Evolutionary conservation across 2,329 filamentous ascomycete genomes (phyloP).

Genomic region (Hysterium pulicare): DNA sequence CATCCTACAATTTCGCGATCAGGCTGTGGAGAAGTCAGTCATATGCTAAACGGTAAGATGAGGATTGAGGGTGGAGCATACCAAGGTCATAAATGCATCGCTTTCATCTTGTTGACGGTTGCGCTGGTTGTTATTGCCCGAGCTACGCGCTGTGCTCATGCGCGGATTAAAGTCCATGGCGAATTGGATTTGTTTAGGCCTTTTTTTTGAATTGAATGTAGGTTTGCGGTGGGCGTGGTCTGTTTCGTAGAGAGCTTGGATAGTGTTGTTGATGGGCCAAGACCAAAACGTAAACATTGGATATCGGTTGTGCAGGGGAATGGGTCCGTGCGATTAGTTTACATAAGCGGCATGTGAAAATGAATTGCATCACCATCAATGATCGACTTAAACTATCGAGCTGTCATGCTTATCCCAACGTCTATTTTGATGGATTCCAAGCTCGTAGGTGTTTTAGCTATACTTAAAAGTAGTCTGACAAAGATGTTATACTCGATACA

Average conservation of each 20-base stretch:
- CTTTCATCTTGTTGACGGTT: constrained; percentile 41
- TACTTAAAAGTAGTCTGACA: too few relatives aligned
- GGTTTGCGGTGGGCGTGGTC: background rate
- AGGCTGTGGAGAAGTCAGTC: constrained; percentile 44
- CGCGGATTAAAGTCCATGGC: constrained; percentile 41
- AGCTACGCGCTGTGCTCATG: constrained; percentile 49
- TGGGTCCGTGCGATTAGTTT: too few relatives aligned
- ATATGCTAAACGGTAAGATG: background rate
- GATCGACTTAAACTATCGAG: too few relatives aligned
- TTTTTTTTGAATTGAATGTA: background rate
- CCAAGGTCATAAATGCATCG: constrained; percentile 52
- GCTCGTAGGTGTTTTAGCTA: too few relatives aligned
- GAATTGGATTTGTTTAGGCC: too few relatives aligned
- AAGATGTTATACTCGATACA: too few relatives aligned
- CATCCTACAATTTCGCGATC: constrained; percentile 87
- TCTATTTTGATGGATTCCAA: too few relatives aligned
- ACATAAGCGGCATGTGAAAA: too few relatives aligned
- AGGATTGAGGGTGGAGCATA: constrained; percentile 19
- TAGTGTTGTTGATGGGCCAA: background rate
- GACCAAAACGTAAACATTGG: background rate
- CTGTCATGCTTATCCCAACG: too few relatives aligned
- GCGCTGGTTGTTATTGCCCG: constrained; percentile 39
- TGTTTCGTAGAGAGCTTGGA: background rate
- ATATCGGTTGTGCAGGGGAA: too few relatives aligned
- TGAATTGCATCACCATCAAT: too few relatives aligned